phyloP scores from a whole-genome alignment of 2,329 filamentous ascomycete genomes.

The Monosporascus sp. region DNA sequence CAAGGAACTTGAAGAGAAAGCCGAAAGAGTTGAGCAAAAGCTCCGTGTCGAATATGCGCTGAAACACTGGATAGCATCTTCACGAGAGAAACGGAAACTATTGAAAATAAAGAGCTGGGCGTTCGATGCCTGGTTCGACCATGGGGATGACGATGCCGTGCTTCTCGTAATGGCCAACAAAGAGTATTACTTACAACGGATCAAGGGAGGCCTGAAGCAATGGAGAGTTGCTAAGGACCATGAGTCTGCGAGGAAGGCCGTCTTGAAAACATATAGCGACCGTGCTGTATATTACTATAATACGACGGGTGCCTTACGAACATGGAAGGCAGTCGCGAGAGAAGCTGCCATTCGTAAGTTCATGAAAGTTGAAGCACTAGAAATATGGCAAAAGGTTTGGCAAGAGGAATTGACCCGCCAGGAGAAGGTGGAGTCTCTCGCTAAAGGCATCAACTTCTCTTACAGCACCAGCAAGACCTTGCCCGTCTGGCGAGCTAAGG shows the following conservation, averaged over 20 bases:
- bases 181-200: not conserved
- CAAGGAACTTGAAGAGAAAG: not conserved
- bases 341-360: slow-evolving; percentile 2
- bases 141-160: slow-evolving; percentile 1
- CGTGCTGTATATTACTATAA: slow-evolving; percentile 6
- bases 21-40: not conserved
- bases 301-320: slow-evolving; percentile 4
- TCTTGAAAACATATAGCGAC: slow-evolving; percentile 2
- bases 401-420: slow-evolving; percentile 13
- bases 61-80: slow-evolving; percentile 7
- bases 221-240: slow-evolving; percentile 5
- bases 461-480: slow-evolving; percentile 18
- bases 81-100: slow-evolving; percentile 1
- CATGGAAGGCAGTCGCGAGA: slow-evolving; percentile 9
- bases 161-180: slow-evolving; percentile 2
- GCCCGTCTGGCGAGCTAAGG: slow-evolving; percentile 20
- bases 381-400: slow-evolving; percentile 3
- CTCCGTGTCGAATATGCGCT: slow-evolving; percentile 2
- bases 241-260: not conserved
- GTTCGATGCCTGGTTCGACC: slow-evolving; percentile 5
- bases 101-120: slow-evolving; percentile 1
- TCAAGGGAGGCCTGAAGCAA: not conserved
- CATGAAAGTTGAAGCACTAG: slow-evolving; percentile 6
- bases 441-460: slow-evolving; percentile 24
- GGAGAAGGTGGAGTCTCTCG: slow-evolving; percentile 18